Evolutionary conservation across 352 stramenopile genomes (phyloP).

Genomic region (Globisporangium ultimum): DNA sequence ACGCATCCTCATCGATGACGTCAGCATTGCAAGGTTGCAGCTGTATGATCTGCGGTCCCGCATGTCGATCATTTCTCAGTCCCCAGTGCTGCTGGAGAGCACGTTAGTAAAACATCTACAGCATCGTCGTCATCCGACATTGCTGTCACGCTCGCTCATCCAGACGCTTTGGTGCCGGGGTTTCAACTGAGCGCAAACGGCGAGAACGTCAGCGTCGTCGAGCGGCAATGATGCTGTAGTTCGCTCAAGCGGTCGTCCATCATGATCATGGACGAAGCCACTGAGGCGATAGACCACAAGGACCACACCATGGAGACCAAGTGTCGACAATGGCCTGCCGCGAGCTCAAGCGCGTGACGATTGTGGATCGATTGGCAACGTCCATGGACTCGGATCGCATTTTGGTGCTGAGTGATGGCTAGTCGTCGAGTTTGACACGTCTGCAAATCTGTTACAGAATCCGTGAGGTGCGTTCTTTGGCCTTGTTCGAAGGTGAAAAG

Average conservation of each 20-base stretch:
- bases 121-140: too few relatives aligned
- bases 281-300: slow-evolving; percentile 47
- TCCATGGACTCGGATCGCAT: slow-evolving; percentile 88
- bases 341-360: slow-evolving; percentile 87
- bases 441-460: slow-evolving; percentile 14
- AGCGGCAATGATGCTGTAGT: slow-evolving; percentile 30
- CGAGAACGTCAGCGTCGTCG: slow-evolving; percentile 19
- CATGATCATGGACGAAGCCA: slow-evolving; percentile 80
- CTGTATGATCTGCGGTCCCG: slow-evolving; percentile 63
- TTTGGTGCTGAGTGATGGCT: slow-evolving; percentile 81
- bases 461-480: slow-evolving; percentile 1
- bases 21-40: slow-evolving; percentile 63
- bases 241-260: slow-evolving; percentile 35
- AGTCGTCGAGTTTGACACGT: slow-evolving; percentile 82
- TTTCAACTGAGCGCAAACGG: too few relatives aligned
- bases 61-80: slow-evolving; percentile 20
- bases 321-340: slow-evolving; percentile 67
- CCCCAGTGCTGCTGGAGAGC: too few relatives aligned
- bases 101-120: too few relatives aligned
- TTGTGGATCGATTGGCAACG: slow-evolving; percentile 89
- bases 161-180: too few relatives aligned
- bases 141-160: too few relatives aligned
- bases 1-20: slow-evolving; percentile 53
- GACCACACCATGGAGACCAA: slow-evolving; percentile 75
- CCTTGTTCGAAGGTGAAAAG: too few relatives aligned